A percentile compares a stretch with the other conserved stretches of the same genome.
These are phyloP conservation scores for Fraxinus quadrangulata DNA, from an alignment of 257 asterid species.

Conservation along the genomic window DNA sequence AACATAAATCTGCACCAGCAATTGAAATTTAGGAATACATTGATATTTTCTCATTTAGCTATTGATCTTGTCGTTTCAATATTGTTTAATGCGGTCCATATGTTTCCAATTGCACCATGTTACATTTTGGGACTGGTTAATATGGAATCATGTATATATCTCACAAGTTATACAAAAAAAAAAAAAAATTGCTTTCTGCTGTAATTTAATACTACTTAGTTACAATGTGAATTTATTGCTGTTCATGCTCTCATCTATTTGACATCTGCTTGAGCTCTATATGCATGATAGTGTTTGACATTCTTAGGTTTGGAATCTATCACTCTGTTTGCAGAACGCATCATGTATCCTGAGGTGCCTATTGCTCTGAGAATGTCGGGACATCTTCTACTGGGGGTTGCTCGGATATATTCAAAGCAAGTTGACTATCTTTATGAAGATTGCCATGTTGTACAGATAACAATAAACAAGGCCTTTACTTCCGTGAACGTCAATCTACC, in stretches of 20 bases:
- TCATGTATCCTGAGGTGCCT: constrained; percentile 78
- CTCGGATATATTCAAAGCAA: constrained; percentile 83
- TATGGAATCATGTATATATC: not conserved
- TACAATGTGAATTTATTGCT: not conserved
- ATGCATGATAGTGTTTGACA: no score
- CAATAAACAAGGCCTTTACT: constrained; percentile 47
- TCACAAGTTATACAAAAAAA: no score
- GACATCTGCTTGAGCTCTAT: not conserved
- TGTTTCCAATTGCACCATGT: not conserved
- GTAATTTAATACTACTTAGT: not conserved
- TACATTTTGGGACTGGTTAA: not conserved
- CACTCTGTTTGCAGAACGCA: constrained; percentile 54
- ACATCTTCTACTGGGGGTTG: constrained; percentile 94
- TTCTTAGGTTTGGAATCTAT: not conserved
- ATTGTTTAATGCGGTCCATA: no score
- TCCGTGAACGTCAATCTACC: constrained; percentile 62
- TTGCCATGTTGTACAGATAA: constrained; percentile 48
- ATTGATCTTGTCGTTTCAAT: not conserved
- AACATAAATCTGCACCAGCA: not conserved
- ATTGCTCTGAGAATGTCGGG: constrained; percentile 92
- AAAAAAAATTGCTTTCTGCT: not conserved
- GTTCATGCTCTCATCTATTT: not conserved
- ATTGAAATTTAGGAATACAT: not conserved
- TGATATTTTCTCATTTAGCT: not conserved
- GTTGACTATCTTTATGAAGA: constrained; percentile 79